Conservation (phyloP, 768 basidiomycete genomes). For the Suillus plorans region DNA sequence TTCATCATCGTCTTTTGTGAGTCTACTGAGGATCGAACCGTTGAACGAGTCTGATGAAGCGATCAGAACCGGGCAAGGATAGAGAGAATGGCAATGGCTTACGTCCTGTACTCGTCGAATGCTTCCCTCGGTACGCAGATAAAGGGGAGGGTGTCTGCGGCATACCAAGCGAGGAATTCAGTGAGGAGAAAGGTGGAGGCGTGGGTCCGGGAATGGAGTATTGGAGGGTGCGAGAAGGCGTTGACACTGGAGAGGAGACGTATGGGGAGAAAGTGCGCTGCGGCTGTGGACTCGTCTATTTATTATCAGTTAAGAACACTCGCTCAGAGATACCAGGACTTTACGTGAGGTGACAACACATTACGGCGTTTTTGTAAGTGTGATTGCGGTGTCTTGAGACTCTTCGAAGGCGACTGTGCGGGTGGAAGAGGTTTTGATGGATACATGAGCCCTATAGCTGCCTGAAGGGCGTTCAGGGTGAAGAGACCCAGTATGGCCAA, state of each 20-base stretch:
- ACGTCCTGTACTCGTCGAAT: slow-evolving; percentile 36
- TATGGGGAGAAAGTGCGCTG: slow-evolving; percentile 31
- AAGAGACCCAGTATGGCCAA: slow-evolving; percentile 29
- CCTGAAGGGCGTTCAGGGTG: slow-evolving; percentile 35
- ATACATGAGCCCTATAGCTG: slow-evolving; percentile 35
- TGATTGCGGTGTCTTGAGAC: slow-evolving; percentile 18
- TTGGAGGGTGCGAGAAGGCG: slow-evolving; percentile 32
- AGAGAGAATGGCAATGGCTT: slow-evolving; percentile 13
- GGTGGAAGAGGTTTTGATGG: slow-evolving; percentile 32
- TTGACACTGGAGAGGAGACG: slow-evolving; percentile 28
- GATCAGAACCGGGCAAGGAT: background rate
- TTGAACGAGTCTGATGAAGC: slow-evolving; percentile 26
- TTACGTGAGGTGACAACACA: slow-evolving; percentile 19
- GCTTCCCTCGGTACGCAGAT: slow-evolving; percentile 40
- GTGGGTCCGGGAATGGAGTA: slow-evolving; percentile 38
- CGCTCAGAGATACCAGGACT: background rate
- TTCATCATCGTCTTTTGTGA: slow-evolving; percentile 30
- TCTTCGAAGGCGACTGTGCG: slow-evolving; percentile 23
- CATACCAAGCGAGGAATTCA: slow-evolving; percentile 29
- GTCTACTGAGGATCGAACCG: slow-evolving; percentile 23
- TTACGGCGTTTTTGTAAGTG: slow-evolving; percentile 27
- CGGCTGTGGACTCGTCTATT: slow-evolving; percentile 24
- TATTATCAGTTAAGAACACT: background rate
- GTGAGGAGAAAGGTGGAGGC: slow-evolving; percentile 37
- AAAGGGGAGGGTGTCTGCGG: slow-evolving; percentile 38